These are phyloP conservation scores for Pterocarpus macrocarpus DNA, from an alignment of 306 rosid species.

Conservation along the genomic window DNA sequence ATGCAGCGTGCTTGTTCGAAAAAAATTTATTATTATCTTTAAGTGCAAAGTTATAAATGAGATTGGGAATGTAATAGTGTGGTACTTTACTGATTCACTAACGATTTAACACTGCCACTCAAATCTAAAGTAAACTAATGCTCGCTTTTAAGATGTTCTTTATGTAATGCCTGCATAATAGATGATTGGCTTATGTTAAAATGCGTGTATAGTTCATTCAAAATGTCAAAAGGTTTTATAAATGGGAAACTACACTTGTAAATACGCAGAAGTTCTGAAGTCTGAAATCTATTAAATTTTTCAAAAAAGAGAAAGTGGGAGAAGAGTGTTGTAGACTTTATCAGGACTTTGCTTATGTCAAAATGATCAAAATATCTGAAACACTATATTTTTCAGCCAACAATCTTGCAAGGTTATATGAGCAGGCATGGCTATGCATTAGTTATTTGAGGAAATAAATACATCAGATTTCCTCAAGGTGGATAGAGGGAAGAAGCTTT, in stretches of 20 bases:
- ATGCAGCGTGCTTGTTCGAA: not conserved
- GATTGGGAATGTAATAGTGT: too few species aligned
- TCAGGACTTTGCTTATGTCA: slow-evolving; percentile 12
- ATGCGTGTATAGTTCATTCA: not conserved
- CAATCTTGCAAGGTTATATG: not conserved
- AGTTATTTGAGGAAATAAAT: slow-evolving; percentile 9
- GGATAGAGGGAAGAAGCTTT: slow-evolving; percentile 3
- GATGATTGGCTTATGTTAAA: slow-evolving; percentile 8
- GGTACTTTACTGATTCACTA: not conserved
- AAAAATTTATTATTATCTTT: too few species aligned
- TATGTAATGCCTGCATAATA: not conserved
- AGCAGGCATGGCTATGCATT: slow-evolving; percentile 7
- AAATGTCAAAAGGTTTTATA: slow-evolving; percentile 3
- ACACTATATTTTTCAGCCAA: slow-evolving; percentile 1
- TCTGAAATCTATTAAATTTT: not conserved
- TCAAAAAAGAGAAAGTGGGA: slow-evolving; percentile 3
- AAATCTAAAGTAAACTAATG: not conserved
- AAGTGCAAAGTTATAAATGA: too few species aligned
- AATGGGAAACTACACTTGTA: not conserved
- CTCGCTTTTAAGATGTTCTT: not conserved
- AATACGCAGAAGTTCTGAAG: slow-evolving; percentile 15
- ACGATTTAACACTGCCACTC: not conserved
- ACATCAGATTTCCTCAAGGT: not conserved
- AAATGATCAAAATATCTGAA: slow-evolving; percentile 15
- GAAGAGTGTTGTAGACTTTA: not conserved